Percentiles rank a stretch among this genome's conserved stretches.
Conservation (phyloP, 1,284 basidiomycete species). For the Sparassis latifolia region DNA sequence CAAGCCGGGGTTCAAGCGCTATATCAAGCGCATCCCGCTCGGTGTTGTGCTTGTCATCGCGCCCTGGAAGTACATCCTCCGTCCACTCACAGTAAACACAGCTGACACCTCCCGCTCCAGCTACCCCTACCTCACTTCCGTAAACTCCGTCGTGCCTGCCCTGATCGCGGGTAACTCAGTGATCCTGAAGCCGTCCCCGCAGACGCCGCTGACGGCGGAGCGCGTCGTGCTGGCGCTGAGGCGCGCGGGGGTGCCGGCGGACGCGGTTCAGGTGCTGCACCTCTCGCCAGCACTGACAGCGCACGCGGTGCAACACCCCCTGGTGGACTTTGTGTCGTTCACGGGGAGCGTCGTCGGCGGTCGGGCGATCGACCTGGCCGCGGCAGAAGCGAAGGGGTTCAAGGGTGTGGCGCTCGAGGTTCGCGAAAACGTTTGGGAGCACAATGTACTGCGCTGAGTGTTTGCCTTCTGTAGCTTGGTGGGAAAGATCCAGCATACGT, state of each 20-base stretch:
- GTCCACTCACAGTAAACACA: neutral
- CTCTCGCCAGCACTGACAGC: constrained; percentile 63
- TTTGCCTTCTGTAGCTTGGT: constrained; percentile 58
- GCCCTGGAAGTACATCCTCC: constrained; percentile 76
- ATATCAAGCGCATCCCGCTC: constrained; percentile 76
- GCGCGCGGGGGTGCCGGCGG: constrained; percentile 71
- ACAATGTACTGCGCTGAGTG: neutral
- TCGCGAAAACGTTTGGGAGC: constrained; percentile 5
- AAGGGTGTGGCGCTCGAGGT: constrained; percentile 79
- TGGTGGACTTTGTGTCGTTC: constrained; percentile 82
- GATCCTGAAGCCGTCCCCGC: constrained; percentile 90
- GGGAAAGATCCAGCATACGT: constrained; percentile 98
- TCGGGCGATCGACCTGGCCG: constrained; percentile 55
- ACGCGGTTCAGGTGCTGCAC: constrained; percentile 78
- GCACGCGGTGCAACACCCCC: constrained; percentile 59
- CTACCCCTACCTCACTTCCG: constrained; percentile 83
- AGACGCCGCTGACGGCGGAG: constrained; percentile 86
- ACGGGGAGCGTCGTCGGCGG: constrained; percentile 81
- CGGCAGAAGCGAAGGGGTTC: constrained; percentile 59
- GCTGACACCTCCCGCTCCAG: constrained; percentile 31
- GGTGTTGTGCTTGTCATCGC: constrained; percentile 87
- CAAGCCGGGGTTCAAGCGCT: constrained; percentile 76
- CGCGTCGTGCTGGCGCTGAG: constrained; percentile 66
- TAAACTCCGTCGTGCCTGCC: constrained; percentile 89
- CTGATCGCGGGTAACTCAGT: constrained; percentile 86